Base-by-base conservation (phyloP, 345 rosid genomes). In the Nephelium lappaceum region DNA sequence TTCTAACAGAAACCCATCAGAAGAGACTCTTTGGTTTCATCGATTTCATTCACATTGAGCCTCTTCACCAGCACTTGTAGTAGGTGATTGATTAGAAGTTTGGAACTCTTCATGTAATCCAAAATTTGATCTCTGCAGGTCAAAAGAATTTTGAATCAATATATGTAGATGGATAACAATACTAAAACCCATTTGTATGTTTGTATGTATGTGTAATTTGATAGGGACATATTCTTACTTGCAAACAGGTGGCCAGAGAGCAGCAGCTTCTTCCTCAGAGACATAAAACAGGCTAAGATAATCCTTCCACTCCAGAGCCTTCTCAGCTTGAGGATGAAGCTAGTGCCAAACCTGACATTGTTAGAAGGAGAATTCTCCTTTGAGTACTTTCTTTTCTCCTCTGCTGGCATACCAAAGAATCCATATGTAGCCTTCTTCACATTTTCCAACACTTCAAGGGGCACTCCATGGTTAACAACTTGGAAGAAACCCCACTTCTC, bases 401-500 rank as follows among this genome's bases (percentile, higher is more conserved):
- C 84, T 0, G 83, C 88, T 3, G 92, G 85, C 12, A 84, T 45
- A 18, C 74, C 86, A 24, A 87, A 87, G 79, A 89, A 85, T 9
- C 77, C 64, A 24, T 81, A 87, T 15, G 88, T 81, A 3, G 92
- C 90, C 1, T 75, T 77, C 39, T 83, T 80, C 0, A 87, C 86
- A 6, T 81, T 75, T 0, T 82, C 81, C 27, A 89, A 84, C 19
- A 87, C 84, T 18, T 89, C 81, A 36, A 77, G 24, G 1, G 90
- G 85, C 15, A 87, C 85, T 0, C 92, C 88, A 60, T 87, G 92
- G 8, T 85, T 85, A 41, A 85, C 79, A 11, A 87, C 80, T 67
- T 89, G 92, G n/a, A 89, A 87, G 79, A 83, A 85, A 5, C 92
- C 92, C 87, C 87, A 89, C 51, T 73, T 82, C 83, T 84, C 86